Base-by-base conservation (phyloP, 2,329 filamentous ascomycete species). In the Aureobasidium sp. region DNA sequence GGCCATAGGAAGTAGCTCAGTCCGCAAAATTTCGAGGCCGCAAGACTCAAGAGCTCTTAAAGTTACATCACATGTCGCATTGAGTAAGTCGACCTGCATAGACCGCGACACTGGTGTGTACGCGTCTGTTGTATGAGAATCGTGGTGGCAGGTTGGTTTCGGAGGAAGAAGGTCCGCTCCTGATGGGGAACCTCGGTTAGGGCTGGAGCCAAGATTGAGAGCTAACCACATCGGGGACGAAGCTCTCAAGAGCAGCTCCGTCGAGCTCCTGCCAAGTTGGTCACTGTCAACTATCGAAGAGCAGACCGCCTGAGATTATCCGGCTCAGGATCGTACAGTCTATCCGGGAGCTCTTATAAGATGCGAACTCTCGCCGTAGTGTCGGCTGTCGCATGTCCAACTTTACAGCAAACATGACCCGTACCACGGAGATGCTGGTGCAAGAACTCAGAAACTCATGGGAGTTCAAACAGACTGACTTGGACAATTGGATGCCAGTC, bases 391-490 rank as follows among this genome's bases (percentile, higher is more conserved):
- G 16, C 37, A 15, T 15, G 16, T 11, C 11, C 29, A 25, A 16
- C 3, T 15, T 9, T 13, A 16, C 37, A 29, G 15, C 29, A 55
- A 41, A 54, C 36, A 54, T 54, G 50, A 54, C 53, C 27, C 3
- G 11, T 16, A 44, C 41, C 7, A 27, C 15, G 8, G 7, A 45
- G 45, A 41, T 57, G 53, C 39, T 45, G 41, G 41, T 45, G 37
- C 53, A 15, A 8, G 44, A 62, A 59, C 67, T 79, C 59, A 69
- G 67, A 6, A 65, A 71, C 8, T 76, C 76, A 49, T 79, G 78
- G 78, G 64, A 68, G 13, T 78, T 80, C 72, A 79, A 76, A 68
- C 74, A 79, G 65, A 71, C 74, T 16, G 72, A 77, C 62, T 64
- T 67, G 3, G 67, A 71, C 25, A 68, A 77, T 37, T 80, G 77